Evolutionary conservation across 202 grass and related monocot species (phyloP), one percentile per base, ranked within the genome.

Genomic region (Dendrocalamus latiflorus): DNA sequence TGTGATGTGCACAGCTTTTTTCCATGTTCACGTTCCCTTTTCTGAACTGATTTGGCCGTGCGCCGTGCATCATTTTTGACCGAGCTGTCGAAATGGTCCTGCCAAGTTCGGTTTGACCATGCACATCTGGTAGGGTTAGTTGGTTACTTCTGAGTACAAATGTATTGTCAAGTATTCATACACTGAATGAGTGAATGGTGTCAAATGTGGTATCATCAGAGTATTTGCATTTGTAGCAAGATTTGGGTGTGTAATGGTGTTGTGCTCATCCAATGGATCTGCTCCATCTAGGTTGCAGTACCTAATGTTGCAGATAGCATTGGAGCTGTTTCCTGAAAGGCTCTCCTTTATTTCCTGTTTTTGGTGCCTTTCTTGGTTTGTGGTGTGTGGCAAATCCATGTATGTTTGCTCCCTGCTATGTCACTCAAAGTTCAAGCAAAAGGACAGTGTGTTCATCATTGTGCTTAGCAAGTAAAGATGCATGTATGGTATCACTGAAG

Each of bases 271-370:
- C 9, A 70, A 17, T 70, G 55, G 65, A 37, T 9, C 51, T 68
- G 13, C 54, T 50, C 45, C 9, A 30, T 73, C 45, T 50, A 13
- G 82, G 73, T 8, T 20, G 50, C 4, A 45, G 39, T 17, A 67
- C 73, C 82, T 70, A 51, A 70, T 13, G 65, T 36, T 81, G 7
- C 54, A 47, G 70, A 37, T 37, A 16, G 70, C 70, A 81, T 42
- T 22, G 24, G 77, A 4, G 21, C 56, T 81, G 28, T 85, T 85
- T 76, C 87, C 87, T 65, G 82, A 71, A 77, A 57, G 33, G 22
- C 45, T 21, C 37, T 18, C 0, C 0, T 44, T 54, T 4, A 15
- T 63, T 84, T 67, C 42, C 18, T 81, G 15, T 33, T 45, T 24
- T 37, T 37, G 24, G 54, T 68, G 56, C 74, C n/a, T n/a, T n/a